These are phyloP conservation scores for Aspergillus novofumigatus DNA, from an alignment of 2,329 filamentous ascomycete genomes.

Conservation along the genomic window DNA sequence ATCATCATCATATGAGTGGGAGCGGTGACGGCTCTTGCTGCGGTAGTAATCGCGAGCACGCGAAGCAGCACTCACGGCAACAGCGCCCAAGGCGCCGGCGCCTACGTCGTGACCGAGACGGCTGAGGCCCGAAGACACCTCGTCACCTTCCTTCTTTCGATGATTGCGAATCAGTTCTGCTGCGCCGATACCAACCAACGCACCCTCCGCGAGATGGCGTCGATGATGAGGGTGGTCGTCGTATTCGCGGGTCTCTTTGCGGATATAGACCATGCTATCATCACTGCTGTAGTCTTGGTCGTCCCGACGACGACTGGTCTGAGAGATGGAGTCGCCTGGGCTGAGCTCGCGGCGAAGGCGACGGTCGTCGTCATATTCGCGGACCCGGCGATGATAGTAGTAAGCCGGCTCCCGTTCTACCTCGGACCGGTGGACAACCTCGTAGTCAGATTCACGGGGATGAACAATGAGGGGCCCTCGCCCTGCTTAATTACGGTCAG, in stretches of 20 bases:
- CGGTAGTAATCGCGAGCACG: slow-evolving; percentile 48
- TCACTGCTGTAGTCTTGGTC: slow-evolving; percentile 53
- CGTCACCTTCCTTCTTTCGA: slow-evolving; percentile 53
- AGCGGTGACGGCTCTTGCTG: slow-evolving; percentile 43
- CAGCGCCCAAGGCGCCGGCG: slow-evolving; percentile 58
- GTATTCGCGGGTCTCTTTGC: slow-evolving; percentile 45
- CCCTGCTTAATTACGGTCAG: slow-evolving; percentile 54
- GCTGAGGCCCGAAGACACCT: slow-evolving; percentile 48
- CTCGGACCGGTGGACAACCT: slow-evolving; percentile 57
- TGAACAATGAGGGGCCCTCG: slow-evolving; percentile 48
- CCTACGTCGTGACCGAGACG: slow-evolving; percentile 51
- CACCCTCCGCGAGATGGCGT: slow-evolving; percentile 60
- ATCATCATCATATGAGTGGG: slow-evolving; percentile 39
- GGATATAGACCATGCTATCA: slow-evolving; percentile 59
- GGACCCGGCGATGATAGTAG: slow-evolving; percentile 56
- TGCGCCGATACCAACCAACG: slow-evolving; percentile 57
- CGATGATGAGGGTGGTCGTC: slow-evolving; percentile 48
- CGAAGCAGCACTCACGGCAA: slow-evolving; percentile 56
- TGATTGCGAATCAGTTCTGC: slow-evolving; percentile 58
- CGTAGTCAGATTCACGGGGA: slow-evolving; percentile 54
- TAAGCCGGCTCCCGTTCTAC: slow-evolving; percentile 56
- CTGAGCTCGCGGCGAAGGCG: slow-evolving; percentile 45
- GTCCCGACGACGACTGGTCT: slow-evolving; percentile 40
- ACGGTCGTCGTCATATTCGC: slow-evolving; percentile 52
- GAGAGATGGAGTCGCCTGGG: slow-evolving; percentile 51